phyloP scores from a whole-genome alignment of 2,329 filamentous ascomycete species.

The Fusarium piperis region DNA sequence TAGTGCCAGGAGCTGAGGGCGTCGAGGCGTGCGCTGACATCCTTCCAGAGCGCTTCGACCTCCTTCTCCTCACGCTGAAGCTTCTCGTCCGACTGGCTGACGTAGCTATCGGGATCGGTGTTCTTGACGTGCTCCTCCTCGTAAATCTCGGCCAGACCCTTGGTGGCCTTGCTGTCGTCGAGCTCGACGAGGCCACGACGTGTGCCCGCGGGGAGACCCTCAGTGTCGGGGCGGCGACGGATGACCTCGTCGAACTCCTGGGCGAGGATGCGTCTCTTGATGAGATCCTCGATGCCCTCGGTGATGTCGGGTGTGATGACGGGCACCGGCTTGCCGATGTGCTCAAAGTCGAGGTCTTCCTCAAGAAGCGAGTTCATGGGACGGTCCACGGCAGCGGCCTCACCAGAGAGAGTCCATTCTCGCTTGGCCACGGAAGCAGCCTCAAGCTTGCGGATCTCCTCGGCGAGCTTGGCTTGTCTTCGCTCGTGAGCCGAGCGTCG shows the following conservation, averaged over 20 bases:
- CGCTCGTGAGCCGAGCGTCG: slow-evolving; percentile 86
- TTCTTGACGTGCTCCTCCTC: slow-evolving; percentile 89
- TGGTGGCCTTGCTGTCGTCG: slow-evolving; percentile 86
- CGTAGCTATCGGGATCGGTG: slow-evolving; percentile 79
- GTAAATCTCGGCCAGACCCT: slow-evolving; percentile 91
- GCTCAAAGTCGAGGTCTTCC: slow-evolving; percentile 94
- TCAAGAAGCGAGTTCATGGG: slow-evolving; percentile 93
- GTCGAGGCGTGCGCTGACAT: slow-evolving; percentile 83
- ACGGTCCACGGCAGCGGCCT: slow-evolving; percentile 83
- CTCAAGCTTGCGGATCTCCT: slow-evolving; percentile 93
- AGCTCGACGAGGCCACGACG: slow-evolving; percentile 81
- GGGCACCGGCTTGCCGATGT: slow-evolving; percentile 92
- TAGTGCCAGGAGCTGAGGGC: slow-evolving; percentile 94
- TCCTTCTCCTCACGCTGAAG: slow-evolving; percentile 83
- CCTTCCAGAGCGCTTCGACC: slow-evolving; percentile 84
- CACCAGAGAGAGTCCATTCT: slow-evolving; percentile 89
- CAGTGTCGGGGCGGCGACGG: slow-evolving; percentile 79
- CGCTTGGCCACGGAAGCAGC: slow-evolving; percentile 88
- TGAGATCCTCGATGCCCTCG: slow-evolving; percentile 90
- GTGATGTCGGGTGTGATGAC: slow-evolving; percentile 92
- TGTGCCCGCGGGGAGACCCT: slow-evolving; percentile 67
- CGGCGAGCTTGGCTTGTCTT: slow-evolving; percentile 82
- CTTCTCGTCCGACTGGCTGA: slow-evolving; percentile 85
- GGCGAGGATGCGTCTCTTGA: slow-evolving; percentile 91
- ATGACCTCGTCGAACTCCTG: slow-evolving; percentile 93